A percentile compares a stretch with the other conserved stretches of the same genome.
Conservation (phyloP, 108 stramenopile genomes). For the Cyclotella distinguenda region DNA sequence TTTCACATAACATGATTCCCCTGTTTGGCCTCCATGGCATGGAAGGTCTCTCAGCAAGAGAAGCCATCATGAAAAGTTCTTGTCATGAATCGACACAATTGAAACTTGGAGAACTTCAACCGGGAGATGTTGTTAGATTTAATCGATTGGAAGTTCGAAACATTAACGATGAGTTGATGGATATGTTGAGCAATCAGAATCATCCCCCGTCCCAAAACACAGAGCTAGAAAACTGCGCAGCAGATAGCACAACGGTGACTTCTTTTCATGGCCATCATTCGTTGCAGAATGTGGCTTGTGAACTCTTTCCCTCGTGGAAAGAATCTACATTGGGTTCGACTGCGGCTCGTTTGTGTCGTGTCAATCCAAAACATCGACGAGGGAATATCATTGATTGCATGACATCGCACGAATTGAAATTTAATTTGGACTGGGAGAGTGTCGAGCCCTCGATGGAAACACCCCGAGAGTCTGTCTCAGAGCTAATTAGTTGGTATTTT, state of each 20-base stretch:
- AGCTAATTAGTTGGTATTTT: conserved; percentile 39
- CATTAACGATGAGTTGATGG: background rate
- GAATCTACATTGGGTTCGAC: conserved; percentile 20
- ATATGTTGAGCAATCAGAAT: background rate
- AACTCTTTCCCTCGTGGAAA: conserved; percentile 35
- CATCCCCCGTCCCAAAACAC: background rate
- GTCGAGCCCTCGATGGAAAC: conserved; percentile 21
- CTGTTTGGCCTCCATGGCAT: conserved; percentile 1
- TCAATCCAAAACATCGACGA: conserved; percentile 8
- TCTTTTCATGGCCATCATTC: background rate
- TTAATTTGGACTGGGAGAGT: conserved; percentile 33
- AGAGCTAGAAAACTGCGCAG: background rate
- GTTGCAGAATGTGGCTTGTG: conserved; percentile 27
- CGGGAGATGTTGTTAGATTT: conserved; percentile 41
- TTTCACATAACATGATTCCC: background rate
- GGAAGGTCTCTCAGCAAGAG: background rate
- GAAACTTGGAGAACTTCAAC: conserved; percentile 6
- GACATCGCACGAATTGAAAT: background rate
- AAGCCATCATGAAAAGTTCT: background rate
- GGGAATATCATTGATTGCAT: background rate
- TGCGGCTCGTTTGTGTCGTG: conserved; percentile 30
- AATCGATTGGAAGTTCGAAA: conserved; percentile 40
- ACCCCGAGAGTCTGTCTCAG: conserved; percentile 10
- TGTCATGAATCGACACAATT: background rate
- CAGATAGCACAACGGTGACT: background rate